Evolutionary conservation across 2,329 filamentous ascomycete species (phyloP).

Genomic region (Talaromyces atroroseus): DNA sequence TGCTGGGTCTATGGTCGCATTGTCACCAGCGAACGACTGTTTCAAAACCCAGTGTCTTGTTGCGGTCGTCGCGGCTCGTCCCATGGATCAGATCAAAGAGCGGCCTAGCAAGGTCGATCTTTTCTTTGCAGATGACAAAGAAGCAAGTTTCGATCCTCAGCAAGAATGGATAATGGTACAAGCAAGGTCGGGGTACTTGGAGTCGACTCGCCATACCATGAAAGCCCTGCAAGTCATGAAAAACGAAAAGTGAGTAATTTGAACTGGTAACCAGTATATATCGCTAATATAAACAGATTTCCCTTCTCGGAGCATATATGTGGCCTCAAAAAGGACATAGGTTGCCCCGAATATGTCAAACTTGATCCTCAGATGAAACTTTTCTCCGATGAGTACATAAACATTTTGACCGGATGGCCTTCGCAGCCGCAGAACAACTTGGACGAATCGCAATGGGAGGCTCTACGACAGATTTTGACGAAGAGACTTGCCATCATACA

Average conservation of each 20-base stretch:
- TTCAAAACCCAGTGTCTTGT: constrained; percentile 64
- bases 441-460: constrained; percentile 65
- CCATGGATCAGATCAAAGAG: constrained; percentile 56
- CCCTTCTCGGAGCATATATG: constrained; percentile 42
- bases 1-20: constrained; percentile 50
- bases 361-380: constrained; percentile 49
- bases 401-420: constrained; percentile 56
- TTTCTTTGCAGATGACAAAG: constrained; percentile 58
- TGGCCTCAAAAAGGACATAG: constrained; percentile 33
- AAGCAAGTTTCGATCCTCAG: constrained; percentile 64
- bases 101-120: constrained; percentile 70
- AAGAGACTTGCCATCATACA: constrained; percentile 71
- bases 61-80: constrained; percentile 66
- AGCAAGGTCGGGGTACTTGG: constrained; percentile 66
- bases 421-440: constrained; percentile 41
- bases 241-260: constrained; percentile 42
- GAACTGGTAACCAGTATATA: constrained; percentile 4
- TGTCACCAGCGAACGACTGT: constrained; percentile 51
- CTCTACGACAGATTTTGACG: constrained; percentile 64
- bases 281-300: constrained; percentile 30
- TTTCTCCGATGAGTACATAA: constrained; percentile 42
- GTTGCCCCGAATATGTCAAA: constrained; percentile 50
- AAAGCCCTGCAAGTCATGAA: constrained; percentile 63
- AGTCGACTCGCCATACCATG: constrained; percentile 68
- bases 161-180: constrained; percentile 75